Percentiles rank a stretch among this genome's conserved stretches.
phyloP scores from a whole-genome alignment of 768 basidiomycete species.

The Termitomyces sp. region DNA sequence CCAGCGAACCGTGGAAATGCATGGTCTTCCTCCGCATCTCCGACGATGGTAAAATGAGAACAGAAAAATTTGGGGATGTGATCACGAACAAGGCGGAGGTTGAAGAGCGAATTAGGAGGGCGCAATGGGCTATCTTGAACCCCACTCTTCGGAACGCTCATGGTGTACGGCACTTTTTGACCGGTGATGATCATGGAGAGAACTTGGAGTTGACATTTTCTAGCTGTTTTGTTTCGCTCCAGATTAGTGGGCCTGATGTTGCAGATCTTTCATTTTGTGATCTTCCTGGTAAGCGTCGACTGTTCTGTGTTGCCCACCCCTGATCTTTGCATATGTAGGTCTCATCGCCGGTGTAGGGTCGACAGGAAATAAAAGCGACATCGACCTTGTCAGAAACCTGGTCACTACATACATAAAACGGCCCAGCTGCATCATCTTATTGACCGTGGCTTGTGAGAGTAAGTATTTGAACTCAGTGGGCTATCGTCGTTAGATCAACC shows the following conservation, averaged over 20 bases:
- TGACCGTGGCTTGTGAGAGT: conserved; percentile 66
- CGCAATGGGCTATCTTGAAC: conserved; percentile 62
- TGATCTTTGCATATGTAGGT: conserved; percentile 23
- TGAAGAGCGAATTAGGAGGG: conserved; percentile 61
- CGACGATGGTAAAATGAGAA: conserved; percentile 31
- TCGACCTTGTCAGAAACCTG: conserved; percentile 53
- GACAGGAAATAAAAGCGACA: conserved; percentile 47
- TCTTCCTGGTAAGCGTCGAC: conserved; percentile 39
- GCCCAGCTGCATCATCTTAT: conserved; percentile 55
- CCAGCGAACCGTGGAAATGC: conserved; percentile 41
- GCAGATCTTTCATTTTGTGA: conserved; percentile 63
- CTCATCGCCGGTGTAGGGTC: conserved; percentile 51
- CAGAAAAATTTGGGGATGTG: conserved; percentile 36
- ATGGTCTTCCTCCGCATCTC: conserved; percentile 40
- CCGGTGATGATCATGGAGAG: conserved; percentile 25
- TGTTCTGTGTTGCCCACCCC: neutral
- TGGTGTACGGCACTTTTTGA: conserved; percentile 27
- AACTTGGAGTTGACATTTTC: conserved; percentile 38
- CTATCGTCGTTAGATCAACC: neutral
- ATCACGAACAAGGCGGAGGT: conserved; percentile 50
- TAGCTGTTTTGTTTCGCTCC: conserved; percentile 47
- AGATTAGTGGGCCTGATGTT: conserved; percentile 53
- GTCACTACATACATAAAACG: conserved; percentile 54
- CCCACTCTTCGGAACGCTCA: conserved; percentile 27
- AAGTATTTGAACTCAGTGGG: conserved; percentile 10